Evolutionary conservation across 768 basidiomycete genomes (phyloP).

Genomic region (Tulasnella sp.): DNA sequence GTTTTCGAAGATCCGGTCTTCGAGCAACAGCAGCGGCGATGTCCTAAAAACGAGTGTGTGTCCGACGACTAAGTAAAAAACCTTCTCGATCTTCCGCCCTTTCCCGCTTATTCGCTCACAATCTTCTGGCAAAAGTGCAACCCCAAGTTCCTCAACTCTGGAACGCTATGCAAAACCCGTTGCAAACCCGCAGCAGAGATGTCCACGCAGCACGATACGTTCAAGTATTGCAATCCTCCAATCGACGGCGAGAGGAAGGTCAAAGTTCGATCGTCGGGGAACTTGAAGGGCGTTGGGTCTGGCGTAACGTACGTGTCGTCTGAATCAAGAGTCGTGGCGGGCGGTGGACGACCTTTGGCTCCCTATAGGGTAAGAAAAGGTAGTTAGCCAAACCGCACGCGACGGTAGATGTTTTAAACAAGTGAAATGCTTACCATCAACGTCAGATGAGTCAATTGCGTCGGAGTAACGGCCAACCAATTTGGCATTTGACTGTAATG

Average conservation of each 20-base stretch:
- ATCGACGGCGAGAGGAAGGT: constrained; percentile 13
- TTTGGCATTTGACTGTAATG: constrained; percentile 25
- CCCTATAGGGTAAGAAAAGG: not conserved
- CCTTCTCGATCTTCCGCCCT: not conserved
- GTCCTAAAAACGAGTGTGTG: not conserved
- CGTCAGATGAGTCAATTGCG: constrained; percentile 23
- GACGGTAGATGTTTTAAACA: not conserved
- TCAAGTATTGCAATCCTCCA: constrained; percentile 14
- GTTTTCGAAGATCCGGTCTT: constrained; percentile 11
- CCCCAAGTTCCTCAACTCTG: constrained; percentile 11
- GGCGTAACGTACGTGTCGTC: constrained; percentile 3
- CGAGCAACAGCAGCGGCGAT: constrained; percentile 13
- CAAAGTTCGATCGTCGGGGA: constrained; percentile 22
- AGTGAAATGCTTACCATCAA: not conserved
- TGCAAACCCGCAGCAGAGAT: constrained; percentile 20
- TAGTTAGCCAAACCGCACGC: not conserved
- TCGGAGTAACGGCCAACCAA: constrained; percentile 13
- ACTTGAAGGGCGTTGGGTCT: constrained; percentile 21
- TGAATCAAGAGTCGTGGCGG: not conserved
- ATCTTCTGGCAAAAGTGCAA: constrained; percentile 26
- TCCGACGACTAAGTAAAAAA: not conserved
- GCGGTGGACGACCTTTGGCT: constrained; percentile 24
- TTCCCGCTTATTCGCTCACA: not conserved
- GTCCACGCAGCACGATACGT: constrained; percentile 22
- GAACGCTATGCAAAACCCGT: constrained; percentile 11